These are phyloP conservation scores for Neopestalotiopsis sp. DNA, from an alignment of 2,329 filamentous ascomycete species.

Conservation along the genomic window DNA sequence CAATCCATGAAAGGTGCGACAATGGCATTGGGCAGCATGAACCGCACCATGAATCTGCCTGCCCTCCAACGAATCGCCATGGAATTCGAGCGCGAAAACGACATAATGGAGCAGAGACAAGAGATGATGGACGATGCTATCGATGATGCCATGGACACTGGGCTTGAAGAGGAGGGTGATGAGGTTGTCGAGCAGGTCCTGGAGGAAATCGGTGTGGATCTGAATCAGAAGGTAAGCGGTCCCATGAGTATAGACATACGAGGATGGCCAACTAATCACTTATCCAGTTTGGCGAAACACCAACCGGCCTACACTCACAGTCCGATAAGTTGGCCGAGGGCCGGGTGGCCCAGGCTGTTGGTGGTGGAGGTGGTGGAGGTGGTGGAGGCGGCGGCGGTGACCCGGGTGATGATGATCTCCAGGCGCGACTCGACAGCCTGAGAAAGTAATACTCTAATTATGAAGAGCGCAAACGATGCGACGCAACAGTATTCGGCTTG, in stretches of 20 bases:
- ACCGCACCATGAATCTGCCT: conserved; percentile 95
- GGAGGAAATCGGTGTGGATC: conserved; percentile 94
- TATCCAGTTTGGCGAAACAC: conserved; percentile 85
- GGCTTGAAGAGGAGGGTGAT: conserved; percentile 92
- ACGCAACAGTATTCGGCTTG: background rate
- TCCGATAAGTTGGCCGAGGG: conserved; percentile 74
- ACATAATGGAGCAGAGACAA: conserved; percentile 98
- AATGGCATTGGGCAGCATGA: conserved; percentile 92
- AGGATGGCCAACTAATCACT: conserved; percentile 30
- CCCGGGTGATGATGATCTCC: conserved; percentile 86
- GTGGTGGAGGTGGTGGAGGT: conserved; percentile 54
- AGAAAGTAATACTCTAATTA: conserved; percentile 51
- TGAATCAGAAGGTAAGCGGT: conserved; percentile 80
- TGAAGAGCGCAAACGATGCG: background rate
- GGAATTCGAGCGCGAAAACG: conserved; percentile 99
- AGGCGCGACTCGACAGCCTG: conserved; percentile 90
- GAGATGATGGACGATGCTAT: conserved; percentile 99
- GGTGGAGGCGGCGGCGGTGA: conserved; percentile 57
- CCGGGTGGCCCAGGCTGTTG: conserved; percentile 85
- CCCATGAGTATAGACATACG: background rate
- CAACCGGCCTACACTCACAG: conserved; percentile 73
- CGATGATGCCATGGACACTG: conserved; percentile 91
- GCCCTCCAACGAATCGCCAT: conserved; percentile 95
- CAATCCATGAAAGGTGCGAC: conserved; percentile 99
- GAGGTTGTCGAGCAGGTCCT: conserved; percentile 96